phyloP scores from a whole-genome alignment of 345 rosid genomes.

The Durio zibethinus region DNA sequence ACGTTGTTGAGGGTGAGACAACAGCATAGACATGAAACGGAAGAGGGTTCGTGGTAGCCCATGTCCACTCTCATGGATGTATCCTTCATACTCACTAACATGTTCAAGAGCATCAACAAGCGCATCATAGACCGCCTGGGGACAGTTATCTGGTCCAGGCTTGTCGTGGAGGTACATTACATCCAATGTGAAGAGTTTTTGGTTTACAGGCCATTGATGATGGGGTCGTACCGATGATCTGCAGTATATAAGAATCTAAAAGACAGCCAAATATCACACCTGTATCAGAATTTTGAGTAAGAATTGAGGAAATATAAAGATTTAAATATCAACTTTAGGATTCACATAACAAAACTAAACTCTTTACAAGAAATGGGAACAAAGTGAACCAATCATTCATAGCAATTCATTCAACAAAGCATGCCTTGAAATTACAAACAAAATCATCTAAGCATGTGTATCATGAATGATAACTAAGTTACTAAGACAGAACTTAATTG shows the following conservation, averaged over 20 bases:
- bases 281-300: not conserved
- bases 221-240: conserved; percentile 74
- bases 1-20: conserved; percentile 88
- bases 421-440: not conserved
- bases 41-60: conserved; percentile 61
- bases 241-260: conserved; percentile 73
- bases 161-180: conserved; percentile 91
- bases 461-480: not conserved
- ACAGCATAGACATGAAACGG: conserved; percentile 59
- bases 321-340: not conserved
- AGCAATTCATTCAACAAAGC: not conserved
- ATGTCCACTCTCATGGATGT: conserved; percentile 76
- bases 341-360: not conserved
- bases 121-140: conserved; percentile 75
- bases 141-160: conserved; percentile 86
- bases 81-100: conserved; percentile 81
- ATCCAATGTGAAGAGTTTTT: conserved; percentile 80
- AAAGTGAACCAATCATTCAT: not conserved
- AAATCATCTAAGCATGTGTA: not conserved
- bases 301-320: not conserved
- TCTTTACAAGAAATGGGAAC: not conserved
- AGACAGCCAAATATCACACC: not conserved
- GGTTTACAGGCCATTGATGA: conserved; percentile 68
- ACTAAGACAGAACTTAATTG: not conserved
- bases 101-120: conserved; percentile 79